Evolutionary conservation across 2,329 filamentous ascomycete genomes (phyloP), one percentile per base, ranked within the genome.

Genomic region (Geosmithia morbida): DNA sequence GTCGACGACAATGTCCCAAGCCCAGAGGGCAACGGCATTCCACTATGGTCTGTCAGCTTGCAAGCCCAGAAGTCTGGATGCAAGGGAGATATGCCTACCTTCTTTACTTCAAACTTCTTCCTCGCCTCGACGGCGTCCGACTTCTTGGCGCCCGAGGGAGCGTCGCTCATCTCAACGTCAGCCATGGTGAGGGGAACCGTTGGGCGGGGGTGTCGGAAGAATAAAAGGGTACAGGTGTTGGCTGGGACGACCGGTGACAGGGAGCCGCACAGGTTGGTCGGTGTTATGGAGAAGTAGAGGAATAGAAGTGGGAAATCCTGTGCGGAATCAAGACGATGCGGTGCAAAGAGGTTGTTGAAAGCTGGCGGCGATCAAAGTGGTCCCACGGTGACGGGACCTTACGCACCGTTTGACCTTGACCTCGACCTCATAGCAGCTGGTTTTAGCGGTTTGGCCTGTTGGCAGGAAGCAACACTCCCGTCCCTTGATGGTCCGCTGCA

Each of bases 1-100:
- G 69, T 98, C 92, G 51, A 98, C 92, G 30, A 97, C 89, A 50
- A 98, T 98, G 63, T 98, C 92, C 92, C 92, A 98, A 1, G 92
- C 92, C 92, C 92, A 98, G 2, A 98, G 75, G 41, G 92, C 89
- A 46, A 98, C 92, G 0, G 92, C 92, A 59, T 97, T 97, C 92
- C 92, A 98, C 90, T 96, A 39, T 59, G 42, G 52, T 2, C 46
- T 18, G 46, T 59, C 41, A 59, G 53, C 47, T 33, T 8, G 6
- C 2, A 22, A 3, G 48, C 40, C 19, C 14, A 7, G 4, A 20
- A 26, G 14, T 19, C 5, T 19, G 22, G 2, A 30, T n/a, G 6
- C n/a, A 39, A 13, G n/a, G 6, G 30, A 7, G 7, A 33, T 49
- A 37, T 37, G 13, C 51, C n/a, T 65, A 94, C 92, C 84, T 98